Conservation (phyloP, 257 asterid genomes). For the Solanum chilense region DNA sequence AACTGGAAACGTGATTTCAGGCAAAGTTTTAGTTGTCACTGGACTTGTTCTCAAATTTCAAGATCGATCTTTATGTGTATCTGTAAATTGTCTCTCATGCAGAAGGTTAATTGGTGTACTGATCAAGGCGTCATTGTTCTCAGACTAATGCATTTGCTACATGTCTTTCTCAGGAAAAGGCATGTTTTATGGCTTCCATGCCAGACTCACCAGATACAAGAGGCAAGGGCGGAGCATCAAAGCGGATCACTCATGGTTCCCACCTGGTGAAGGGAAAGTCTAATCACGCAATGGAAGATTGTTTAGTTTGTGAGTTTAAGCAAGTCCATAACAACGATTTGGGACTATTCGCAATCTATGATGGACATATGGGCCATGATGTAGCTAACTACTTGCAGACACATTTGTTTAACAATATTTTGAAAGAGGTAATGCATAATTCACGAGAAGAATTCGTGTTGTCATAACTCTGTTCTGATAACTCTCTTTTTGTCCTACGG, state of each 20-base stretch:
- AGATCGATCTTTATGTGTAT: background rate
- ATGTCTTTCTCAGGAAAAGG: slow-evolving; percentile 48
- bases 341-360: slow-evolving; percentile 84
- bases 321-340: slow-evolving; percentile 40
- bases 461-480: background rate
- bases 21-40: no score
- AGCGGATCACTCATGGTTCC: slow-evolving; percentile 56
- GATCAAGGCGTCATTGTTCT: background rate
- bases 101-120: background rate
- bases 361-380: slow-evolving; percentile 90
- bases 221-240: slow-evolving; percentile 41
- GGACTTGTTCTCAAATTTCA: background rate
- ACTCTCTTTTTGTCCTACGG: background rate
- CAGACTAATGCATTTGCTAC: background rate
- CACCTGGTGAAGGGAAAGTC: slow-evolving; percentile 68
- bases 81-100: background rate
- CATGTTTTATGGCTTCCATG: slow-evolving; percentile 40
- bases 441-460: background rate
- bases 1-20: no score
- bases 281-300: slow-evolving; percentile 85
- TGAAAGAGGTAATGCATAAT: slow-evolving; percentile 44
- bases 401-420: slow-evolving; percentile 53
- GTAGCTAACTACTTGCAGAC: slow-evolving; percentile 67
- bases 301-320: slow-evolving; percentile 60
- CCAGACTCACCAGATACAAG: slow-evolving; percentile 54